These are phyloP conservation scores for Acorus calamus DNA, from an alignment of 106 monocot genomes.

Conservation along the genomic window DNA sequence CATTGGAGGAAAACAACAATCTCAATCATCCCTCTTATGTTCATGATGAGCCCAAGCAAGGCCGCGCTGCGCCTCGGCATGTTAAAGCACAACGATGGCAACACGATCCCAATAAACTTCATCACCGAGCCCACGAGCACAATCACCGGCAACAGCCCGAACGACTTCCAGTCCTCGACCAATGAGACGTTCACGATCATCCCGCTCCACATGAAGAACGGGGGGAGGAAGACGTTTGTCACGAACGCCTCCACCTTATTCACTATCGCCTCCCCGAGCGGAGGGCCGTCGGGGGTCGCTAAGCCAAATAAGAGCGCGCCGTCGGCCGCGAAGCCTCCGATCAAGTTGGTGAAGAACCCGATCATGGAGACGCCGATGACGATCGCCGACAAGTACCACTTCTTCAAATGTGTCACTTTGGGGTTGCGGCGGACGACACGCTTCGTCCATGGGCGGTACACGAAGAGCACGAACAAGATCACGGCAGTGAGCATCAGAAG, in stretches of 20 bases:
- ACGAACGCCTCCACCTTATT: constrained; percentile 14
- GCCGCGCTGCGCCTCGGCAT: constrained; percentile 6
- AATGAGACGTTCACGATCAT: background rate
- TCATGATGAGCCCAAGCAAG: constrained; percentile 27
- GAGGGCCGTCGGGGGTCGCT: constrained; percentile 32
- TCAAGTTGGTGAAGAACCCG: constrained; percentile 2
- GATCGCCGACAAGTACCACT: constrained; percentile 6
- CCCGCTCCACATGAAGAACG: constrained; percentile 6
- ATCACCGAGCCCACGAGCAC: background rate
- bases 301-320: constrained; percentile 19
- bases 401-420: background rate
- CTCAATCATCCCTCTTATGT: constrained; percentile 23
- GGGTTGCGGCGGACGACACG: constrained; percentile 13
- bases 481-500: background rate
- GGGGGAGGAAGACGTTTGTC: constrained; percentile 20
- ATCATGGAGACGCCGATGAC: background rate
- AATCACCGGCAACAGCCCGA: background rate
- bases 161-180: background rate
- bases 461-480: background rate
- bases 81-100: constrained; percentile 8
- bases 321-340: constrained; percentile 7
- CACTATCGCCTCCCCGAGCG: constrained; percentile 26
- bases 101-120: constrained; percentile 8
- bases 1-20: constrained; percentile 9
- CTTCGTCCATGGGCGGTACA: constrained; percentile 50